These are phyloP conservation scores for Olyra latifolia DNA, from an alignment of 176 grass and related monocot species.

Conservation along the genomic window DNA sequence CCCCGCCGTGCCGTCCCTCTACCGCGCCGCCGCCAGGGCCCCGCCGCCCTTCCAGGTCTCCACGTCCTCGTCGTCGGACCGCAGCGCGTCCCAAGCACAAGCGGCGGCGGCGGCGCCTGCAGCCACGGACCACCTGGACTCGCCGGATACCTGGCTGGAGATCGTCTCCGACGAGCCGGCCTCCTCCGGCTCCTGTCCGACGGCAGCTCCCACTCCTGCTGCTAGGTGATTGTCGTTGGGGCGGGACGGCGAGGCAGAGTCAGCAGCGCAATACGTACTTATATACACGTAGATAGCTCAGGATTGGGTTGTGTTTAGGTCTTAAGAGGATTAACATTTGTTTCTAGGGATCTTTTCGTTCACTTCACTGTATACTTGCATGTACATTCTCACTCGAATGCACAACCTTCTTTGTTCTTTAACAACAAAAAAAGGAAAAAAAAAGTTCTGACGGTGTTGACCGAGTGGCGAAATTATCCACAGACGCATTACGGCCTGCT, in stretches of 20 bases:
- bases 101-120: neutral
- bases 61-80: constrained; percentile 29
- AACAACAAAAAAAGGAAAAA: neutral
- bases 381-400: neutral
- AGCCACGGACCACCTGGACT: neutral
- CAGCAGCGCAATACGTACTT: neutral
- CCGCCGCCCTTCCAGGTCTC: neutral
- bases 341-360: neutral
- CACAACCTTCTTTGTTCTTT: neutral
- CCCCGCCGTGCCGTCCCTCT: constrained; percentile 29
- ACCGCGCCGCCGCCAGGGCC: constrained; percentile 14
- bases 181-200: neutral
- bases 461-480: no score
- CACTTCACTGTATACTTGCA: neutral
- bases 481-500: no score
- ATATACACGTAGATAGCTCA: neutral
- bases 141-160: neutral
- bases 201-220: neutral
- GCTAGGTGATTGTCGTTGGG: neutral
- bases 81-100: neutral
- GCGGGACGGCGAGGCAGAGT: constrained; percentile 2
- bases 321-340: neutral
- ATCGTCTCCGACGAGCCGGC: constrained; percentile 25
- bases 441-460: no score
- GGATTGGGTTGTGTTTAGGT: constrained; percentile 5